Conservation (phyloP, 106 monocot species). For the Platanthera zijinensis region DNA sequence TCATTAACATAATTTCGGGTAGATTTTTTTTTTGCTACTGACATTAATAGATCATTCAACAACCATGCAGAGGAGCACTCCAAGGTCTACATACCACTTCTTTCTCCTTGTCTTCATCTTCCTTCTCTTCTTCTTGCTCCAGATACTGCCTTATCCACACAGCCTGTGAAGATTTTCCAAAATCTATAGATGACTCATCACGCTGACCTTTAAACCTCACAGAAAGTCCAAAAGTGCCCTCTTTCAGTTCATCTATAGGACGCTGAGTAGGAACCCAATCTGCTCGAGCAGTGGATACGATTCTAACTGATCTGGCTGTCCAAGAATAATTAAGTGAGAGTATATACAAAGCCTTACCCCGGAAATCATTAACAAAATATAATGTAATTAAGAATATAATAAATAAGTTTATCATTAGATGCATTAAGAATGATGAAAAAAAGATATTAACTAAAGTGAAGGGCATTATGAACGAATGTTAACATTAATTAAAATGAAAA, state of each 20-base stretch:
- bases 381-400: background rate
- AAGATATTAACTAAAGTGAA: background rate
- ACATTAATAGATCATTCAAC: background rate
- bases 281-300: slow-evolving; percentile 69
- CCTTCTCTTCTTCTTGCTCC: slow-evolving; percentile 62
- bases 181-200: slow-evolving; percentile 42
- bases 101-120: slow-evolving; percentile 24
- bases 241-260: slow-evolving; percentile 25
- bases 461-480: background rate
- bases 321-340: background rate
- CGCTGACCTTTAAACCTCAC: slow-evolving; percentile 28
- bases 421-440: background rate
- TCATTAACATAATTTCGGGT: background rate
- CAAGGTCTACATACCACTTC: slow-evolving; percentile 6
- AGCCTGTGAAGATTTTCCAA: slow-evolving; percentile 57
- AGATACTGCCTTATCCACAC: slow-evolving; percentile 88
- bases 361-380: background rate
- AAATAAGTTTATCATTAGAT: background rate
- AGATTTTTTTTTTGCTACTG: background rate
- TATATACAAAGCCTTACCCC: background rate
- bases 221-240: slow-evolving; percentile 16
- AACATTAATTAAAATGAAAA: background rate
- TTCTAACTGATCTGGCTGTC: slow-evolving; percentile 42
- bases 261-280: slow-evolving; percentile 57
- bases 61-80: background rate